A percentile compares a stretch with the other conserved stretches of the same genome.
Evolutionary conservation across 2,329 filamentous ascomycete species (phyloP).

Genomic region (Aspergillus pseudoviridinutans): DNA sequence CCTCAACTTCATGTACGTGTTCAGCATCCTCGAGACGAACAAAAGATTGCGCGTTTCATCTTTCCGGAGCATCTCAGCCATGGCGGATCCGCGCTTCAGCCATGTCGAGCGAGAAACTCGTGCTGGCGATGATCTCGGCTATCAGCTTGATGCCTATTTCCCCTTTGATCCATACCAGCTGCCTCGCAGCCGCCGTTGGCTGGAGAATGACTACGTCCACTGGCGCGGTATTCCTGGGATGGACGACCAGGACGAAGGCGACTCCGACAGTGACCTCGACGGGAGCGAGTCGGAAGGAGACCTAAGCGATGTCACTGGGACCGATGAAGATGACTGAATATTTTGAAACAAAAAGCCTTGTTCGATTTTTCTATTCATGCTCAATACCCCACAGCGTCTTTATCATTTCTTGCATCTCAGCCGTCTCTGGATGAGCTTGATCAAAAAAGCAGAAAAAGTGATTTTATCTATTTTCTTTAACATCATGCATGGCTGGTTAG

Average conservation of each 20-base stretch:
- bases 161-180: constrained; percentile 96
- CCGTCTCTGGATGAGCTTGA: background rate
- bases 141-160: constrained; percentile 90
- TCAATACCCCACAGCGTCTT: constrained; percentile 1
- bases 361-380: background rate
- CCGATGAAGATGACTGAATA: constrained; percentile 37
- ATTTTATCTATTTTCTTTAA: background rate
- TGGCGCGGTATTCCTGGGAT: constrained; percentile 74
- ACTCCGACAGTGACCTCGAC: constrained; percentile 39
- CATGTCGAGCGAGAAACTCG: constrained; percentile 53
- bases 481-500: constrained; percentile 10
- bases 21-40: constrained; percentile 82
- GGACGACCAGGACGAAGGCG: constrained; percentile 53
- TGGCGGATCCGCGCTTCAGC: constrained; percentile 37
- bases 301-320: constrained; percentile 40
- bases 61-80: constrained; percentile 45
- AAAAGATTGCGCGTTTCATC: constrained; percentile 80
- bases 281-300: constrained; percentile 28
- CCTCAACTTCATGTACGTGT: constrained; percentile 84
- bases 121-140: constrained; percentile 66
- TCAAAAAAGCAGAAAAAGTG: constrained; percentile 7
- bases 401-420: background rate
- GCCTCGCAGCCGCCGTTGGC: constrained; percentile 80
- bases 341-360: background rate
- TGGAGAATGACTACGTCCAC: constrained; percentile 76